Evolutionary conservation across 345 rosid species (phyloP), one percentile per base, ranked within the genome.

Genomic region (Eucalyptus dawsonii): DNA sequence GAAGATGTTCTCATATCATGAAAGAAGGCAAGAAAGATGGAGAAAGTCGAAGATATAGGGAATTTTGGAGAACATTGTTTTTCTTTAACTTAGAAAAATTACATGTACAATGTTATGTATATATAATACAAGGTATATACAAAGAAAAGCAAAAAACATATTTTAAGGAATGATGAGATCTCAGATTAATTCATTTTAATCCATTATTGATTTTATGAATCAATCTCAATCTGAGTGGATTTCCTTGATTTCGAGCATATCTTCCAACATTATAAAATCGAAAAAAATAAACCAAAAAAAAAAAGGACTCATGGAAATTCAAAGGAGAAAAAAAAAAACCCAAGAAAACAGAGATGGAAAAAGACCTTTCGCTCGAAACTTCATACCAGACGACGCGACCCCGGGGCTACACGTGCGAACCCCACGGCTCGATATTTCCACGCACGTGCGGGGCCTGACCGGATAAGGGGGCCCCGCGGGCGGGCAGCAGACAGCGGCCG

Each of bases 401-500:
- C 5, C 5, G 0, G 25, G 83, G 47, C 45, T 11, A 76, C 47
- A 15, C 29, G 85, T 76, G 85, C 85, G 16, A 62, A 62, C 34
- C 34, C 85, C 29, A 22, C 27, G 4, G 27, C 15, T 7, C 29
- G 85, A 21, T 6, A 19, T 76, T 53, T 53, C 27, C 27, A 11
- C 88, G 65, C 90, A 86, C 91, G 90, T 62, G 89, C 85, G 85
- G 47, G 25, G 58, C 58, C 47, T 76, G 85, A 91, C 91, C 87
- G 88, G 89, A 88, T 62, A 90, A 80, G 91, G 14, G 58, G 58
- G 58, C 58, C 58, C 58, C 58, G 58, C 11, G 58, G 31, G 14
- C 50, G 91, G 93, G 91, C 90, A 89, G 92, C 88, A 88, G 93
- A 91, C 91, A 90, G 67, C 21, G 44, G 31, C 22, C 88, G 91